Evolutionary conservation across 148 eudicot genomes (phyloP), one percentile per base, ranked within the genome.

Genomic region (Bassia scoparia): DNA sequence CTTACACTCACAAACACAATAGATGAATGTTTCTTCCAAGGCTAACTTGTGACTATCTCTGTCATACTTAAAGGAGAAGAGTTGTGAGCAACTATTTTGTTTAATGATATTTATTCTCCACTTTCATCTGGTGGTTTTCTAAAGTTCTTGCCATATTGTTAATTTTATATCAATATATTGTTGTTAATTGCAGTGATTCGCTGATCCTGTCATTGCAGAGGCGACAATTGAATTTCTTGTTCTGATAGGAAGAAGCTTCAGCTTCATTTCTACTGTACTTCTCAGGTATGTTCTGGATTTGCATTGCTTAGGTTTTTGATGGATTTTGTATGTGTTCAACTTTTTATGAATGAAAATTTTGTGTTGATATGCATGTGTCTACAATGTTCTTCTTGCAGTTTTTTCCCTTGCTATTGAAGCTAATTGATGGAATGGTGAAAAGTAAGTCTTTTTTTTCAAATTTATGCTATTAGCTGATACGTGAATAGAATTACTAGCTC

Each of bases 341-440:
- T 41, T 68, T n/a, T 7, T 21, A 18, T 10, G 29, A 9, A 15
- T 21, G 10, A 38, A 61, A 6, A 11, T 74, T 38, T 44, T 58
- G 33, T 43, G 11, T 53, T 67, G 43, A 66, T 26, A 29, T 56
- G 33, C 41, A 64, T 44, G 38, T 50, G 11, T 62, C 23, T n/a
- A n/a, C n/a, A n/a, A n/a, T n/a, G n/a, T 6, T 54, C 62, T 33
- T 60, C 72, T 75, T 88, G 87, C 93, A 95, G 97, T 91, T 88
- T 77, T 95, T 88, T 81, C 98, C 97, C 33, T 86, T 95, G 79
- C 72, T 91, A 79, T 87, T 95, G 76, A 95, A 95, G 88, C 84
- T 95, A 75, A 84, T 95, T 75, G 96, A 31, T 95, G 98, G 97
- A 91, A 91, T 71, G 97, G 98, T 74, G 92, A 91, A 80, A 88